Evolutionary conservation across 176 grass and related monocot genomes (phyloP).

Genomic region (Musa troglodytarum): DNA sequence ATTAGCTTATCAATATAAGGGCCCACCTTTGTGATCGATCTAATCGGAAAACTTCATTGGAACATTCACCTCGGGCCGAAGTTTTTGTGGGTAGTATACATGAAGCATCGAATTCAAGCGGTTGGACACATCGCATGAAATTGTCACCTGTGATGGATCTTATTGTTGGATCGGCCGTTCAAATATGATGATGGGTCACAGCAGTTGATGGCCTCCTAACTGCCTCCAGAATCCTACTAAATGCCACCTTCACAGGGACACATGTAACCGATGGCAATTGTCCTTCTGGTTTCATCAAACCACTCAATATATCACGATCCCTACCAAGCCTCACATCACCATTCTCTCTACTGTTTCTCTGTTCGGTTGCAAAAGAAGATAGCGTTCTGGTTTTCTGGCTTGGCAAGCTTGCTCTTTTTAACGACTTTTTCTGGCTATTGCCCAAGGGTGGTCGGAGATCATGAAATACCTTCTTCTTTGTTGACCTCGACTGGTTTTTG

Average conservation of each 20-base stretch:
- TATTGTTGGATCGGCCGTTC: slow-evolving; percentile 50
- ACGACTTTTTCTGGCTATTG: slow-evolving; percentile 66
- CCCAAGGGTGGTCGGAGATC: slow-evolving; percentile 15
- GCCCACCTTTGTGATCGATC: background rate
- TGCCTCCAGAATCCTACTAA: slow-evolving; percentile 94
- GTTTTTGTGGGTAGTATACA: background rate
- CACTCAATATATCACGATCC: slow-evolving; percentile 40
- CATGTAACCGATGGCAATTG: slow-evolving; percentile 72
- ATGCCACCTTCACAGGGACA: slow-evolving; percentile 80
- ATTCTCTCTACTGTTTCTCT: slow-evolving; percentile 31
- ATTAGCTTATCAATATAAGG: background rate
- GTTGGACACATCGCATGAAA: background rate
- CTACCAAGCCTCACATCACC: slow-evolving; percentile 35
- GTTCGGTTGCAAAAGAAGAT: slow-evolving; percentile 47
- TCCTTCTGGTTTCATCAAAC: slow-evolving; percentile 55
- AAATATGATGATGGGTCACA: slow-evolving; percentile 33
- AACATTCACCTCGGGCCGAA: too few species aligned
- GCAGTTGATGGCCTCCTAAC: slow-evolving; percentile 54
- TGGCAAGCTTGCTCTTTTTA: slow-evolving; percentile 47
- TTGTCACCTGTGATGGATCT: slow-evolving; percentile 33
- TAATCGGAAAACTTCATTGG: background rate
- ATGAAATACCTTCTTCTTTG: slow-evolving; percentile 39
- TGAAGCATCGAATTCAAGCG: background rate
- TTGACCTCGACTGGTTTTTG: slow-evolving; percentile 28
- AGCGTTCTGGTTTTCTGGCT: slow-evolving; percentile 66